Evolutionary conservation across 2,329 filamentous ascomycete genomes (phyloP), one percentile per base, ranked within the genome.

Genomic region (Diaporthe aspalathi): DNA sequence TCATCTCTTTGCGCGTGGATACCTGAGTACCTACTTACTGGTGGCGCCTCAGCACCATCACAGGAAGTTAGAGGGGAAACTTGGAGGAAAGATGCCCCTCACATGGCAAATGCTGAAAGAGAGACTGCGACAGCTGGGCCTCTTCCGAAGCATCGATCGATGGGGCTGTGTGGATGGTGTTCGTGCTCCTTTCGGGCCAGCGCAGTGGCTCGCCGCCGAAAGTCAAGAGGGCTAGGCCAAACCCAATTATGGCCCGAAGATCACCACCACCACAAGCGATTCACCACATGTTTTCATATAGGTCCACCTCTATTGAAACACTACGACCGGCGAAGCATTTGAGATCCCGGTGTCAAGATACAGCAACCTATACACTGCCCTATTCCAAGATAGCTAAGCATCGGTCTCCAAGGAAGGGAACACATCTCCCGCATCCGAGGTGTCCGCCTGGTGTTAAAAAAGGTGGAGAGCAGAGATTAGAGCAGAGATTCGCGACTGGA

Each of bases 291-390:
- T 65, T 20, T 50, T 50, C 29, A 24, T 50, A 50, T 27, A 65
- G 29, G n/a, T 50, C 38, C 12, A 29, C 60, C 60, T 65, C n/a
- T 50, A 65, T 65, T 50, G 60, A 65, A 50, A 65, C 60, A 29
- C 60, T 38, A 50, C 60, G 45, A 32, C 20, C 43, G 29, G 45
- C 60, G 60, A 65, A 20, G 60, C 27, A 50, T 65, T 24, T 20
- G 45, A 38, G 45, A 65, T 50, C 60, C n/a, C 60, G 60, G 60
- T 50, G 14, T 50, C 60, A 65, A 50, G 29, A 49, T 22, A 62
- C 38, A n/a, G 24, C 60, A 24, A 43, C 11, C 27, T 38, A 49
- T 45, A 49, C 27, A 38, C 60, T 63, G 60, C 43, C n/a, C 38
- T 7, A 17, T 63, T 11, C 43, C 60, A 49, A 49, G 60, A 63